A percentile compares a stretch with the other conserved stretches of the same genome.
These are phyloP conservation scores for Aspergillus bombycis DNA, from an alignment of 2,329 filamentous ascomycete genomes.

Conservation along the genomic window DNA sequence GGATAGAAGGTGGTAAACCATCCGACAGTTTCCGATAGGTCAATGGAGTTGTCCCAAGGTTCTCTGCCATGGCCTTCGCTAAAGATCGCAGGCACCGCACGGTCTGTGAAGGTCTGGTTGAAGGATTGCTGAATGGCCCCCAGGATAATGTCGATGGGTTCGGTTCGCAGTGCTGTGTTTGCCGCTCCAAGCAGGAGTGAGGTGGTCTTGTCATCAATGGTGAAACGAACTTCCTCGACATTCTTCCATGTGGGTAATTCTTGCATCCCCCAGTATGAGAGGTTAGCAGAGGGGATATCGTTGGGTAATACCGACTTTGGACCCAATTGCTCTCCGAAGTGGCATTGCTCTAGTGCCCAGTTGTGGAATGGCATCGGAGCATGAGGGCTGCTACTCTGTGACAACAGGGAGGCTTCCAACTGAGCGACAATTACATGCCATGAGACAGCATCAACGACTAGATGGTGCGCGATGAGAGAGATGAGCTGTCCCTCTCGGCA, in stretches of 20 bases:
- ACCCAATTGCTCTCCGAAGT: neutral
- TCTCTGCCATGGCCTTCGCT: slow-evolving; percentile 30
- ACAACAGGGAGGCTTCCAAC: neutral
- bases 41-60: slow-evolving; percentile 14
- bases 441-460: slow-evolving; percentile 7
- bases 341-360: slow-evolving; percentile 21
- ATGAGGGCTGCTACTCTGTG: neutral
- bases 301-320: neutral
- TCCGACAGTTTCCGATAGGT: slow-evolving; percentile 26
- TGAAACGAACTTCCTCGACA: neutral
- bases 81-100: slow-evolving; percentile 20
- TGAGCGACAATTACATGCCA: slow-evolving; percentile 6
- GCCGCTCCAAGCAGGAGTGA: slow-evolving; percentile 11
- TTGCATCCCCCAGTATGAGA: slow-evolving; percentile 6
- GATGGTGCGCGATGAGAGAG: slow-evolving; percentile 6
- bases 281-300: neutral
- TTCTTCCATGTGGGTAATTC: slow-evolving; percentile 5
- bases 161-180: slow-evolving; percentile 16
- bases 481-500: neutral
- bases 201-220: neutral
- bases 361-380: slow-evolving; percentile 19
- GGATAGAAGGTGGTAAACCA: slow-evolving; percentile 27
- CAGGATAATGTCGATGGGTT: slow-evolving; percentile 27
- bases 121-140: slow-evolving; percentile 22
- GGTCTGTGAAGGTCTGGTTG: slow-evolving; percentile 14